Percentiles rank a stretch among this genome's conserved stretches.
Evolutionary conservation across 1,284 basidiomycete genomes (phyloP).

Genomic region (Marasmius sp.): DNA sequence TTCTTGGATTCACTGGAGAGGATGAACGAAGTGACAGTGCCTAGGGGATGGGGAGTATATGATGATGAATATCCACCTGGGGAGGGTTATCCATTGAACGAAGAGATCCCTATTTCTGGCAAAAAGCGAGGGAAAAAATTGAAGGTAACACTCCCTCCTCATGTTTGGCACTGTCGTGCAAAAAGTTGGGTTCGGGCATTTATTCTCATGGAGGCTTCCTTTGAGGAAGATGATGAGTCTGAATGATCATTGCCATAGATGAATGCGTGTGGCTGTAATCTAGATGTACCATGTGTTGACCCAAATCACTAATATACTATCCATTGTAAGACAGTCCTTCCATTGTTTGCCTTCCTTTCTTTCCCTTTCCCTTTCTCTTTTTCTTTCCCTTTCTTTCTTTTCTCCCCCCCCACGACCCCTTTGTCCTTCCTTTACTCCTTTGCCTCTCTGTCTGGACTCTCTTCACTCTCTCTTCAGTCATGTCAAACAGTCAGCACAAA

Average conservation of each 20-base stretch:
- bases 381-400: not conserved
- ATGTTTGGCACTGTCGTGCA: not conserved
- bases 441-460: not conserved
- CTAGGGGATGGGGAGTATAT: too few relatives aligned
- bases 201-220: not conserved
- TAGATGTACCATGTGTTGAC: not conserved
- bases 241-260: not conserved
- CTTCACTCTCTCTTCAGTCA: not conserved
- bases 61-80: too few relatives aligned
- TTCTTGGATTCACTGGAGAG: too few relatives aligned
- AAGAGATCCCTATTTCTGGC: too few relatives aligned
- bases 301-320: not conserved
- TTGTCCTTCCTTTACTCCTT: not conserved
- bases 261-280: not conserved
- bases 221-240: not conserved
- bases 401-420: not conserved
- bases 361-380: not conserved
- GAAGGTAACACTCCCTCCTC: too few relatives aligned
- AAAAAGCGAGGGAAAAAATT: too few relatives aligned
- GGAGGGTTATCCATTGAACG: too few relatives aligned
- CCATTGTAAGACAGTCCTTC: not conserved
- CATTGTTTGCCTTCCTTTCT: not conserved
- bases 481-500: not conserved
- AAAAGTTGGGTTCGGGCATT: not conserved
- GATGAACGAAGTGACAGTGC: too few relatives aligned